Percentiles rank a stretch among this genome's conserved stretches.
phyloP scores from a whole-genome alignment of 163 green algal genomes.

The Scenedesmus sp. region DNA sequence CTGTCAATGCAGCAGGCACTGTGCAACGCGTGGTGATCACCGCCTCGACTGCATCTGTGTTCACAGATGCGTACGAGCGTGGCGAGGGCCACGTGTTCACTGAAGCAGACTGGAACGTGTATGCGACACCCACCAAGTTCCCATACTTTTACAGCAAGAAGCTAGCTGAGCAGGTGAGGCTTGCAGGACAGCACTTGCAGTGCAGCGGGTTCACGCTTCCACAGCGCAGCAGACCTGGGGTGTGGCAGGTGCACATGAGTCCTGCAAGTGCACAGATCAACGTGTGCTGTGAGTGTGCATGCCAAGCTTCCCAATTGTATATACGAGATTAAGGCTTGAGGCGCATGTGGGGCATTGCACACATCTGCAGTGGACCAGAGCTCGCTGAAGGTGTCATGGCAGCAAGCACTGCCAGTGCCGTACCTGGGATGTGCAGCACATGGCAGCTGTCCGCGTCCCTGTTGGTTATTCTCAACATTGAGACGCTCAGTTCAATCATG shows the following conservation, averaged over 20 bases:
- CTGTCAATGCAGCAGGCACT: slow-evolving; percentile 53
- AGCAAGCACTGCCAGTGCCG: too few species aligned
- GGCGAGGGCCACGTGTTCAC: slow-evolving; percentile 64
- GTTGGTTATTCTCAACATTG: too few species aligned
- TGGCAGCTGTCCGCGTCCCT: too few species aligned
- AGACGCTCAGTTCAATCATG: too few species aligned
- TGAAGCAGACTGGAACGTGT: slow-evolving; percentile 56
- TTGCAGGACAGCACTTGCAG: slow-evolving; percentile 6
- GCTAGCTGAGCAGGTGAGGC: slow-evolving; percentile 59
- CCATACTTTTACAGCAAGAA: slow-evolving; percentile 71
- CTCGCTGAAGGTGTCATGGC: too few species aligned
- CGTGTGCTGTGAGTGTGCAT: background rate
- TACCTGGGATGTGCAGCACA: too few species aligned
- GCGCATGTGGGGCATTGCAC: too few species aligned
- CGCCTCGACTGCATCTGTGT: slow-evolving; percentile 61
- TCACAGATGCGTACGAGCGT: slow-evolving; percentile 54
- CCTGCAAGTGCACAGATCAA: background rate
- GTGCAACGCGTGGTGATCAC: slow-evolving; percentile 70
- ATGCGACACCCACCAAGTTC: slow-evolving; percentile 11
- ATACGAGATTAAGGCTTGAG: too few species aligned
- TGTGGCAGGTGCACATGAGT: background rate
- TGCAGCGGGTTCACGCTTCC: background rate
- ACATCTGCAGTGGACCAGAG: too few species aligned
- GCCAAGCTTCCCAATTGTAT: too few species aligned
- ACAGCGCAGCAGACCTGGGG: background rate